Conservation (phyloP, 371 early-diverging fungal species). For the Chytridium lagenaria region DNA sequence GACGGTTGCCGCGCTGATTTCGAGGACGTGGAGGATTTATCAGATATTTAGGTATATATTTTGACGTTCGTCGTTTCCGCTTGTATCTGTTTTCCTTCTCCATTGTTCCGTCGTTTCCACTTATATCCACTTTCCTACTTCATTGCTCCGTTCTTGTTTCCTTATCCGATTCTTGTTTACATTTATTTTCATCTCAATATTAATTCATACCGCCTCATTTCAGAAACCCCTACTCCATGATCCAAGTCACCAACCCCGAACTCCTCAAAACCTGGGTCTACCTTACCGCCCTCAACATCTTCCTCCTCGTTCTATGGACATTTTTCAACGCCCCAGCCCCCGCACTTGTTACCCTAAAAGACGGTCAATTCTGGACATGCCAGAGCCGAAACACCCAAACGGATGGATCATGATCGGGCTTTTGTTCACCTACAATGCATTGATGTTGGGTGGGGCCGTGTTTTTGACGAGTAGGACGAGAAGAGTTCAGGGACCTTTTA, state of each 20-base stretch:
- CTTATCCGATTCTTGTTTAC: too few species aligned
- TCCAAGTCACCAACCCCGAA: not conserved
- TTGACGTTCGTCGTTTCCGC: too few species aligned
- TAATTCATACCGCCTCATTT: too few species aligned
- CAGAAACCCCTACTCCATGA: not conserved
- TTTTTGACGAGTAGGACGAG: not conserved
- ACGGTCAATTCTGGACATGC: slow-evolving; percentile 5
- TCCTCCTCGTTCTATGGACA: not conserved
- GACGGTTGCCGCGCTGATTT: slow-evolving; percentile 9
- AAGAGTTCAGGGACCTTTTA: not conserved
- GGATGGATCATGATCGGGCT: not conserved
- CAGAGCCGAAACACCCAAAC: not conserved
- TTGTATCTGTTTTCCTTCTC: too few species aligned
- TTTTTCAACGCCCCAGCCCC: not conserved
- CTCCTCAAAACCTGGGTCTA: too few species aligned
- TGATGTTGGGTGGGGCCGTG: not conserved
- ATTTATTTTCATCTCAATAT: too few species aligned
- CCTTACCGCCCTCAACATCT: too few species aligned
- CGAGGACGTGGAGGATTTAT: slow-evolving; percentile 17
- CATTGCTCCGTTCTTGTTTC: too few species aligned
- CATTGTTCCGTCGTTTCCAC: too few species aligned
- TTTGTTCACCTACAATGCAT: not conserved
- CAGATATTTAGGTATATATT: slow-evolving; percentile 1
- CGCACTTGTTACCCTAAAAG: not conserved
- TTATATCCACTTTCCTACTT: too few species aligned